phyloP scores from a whole-genome alignment of 2,329 filamentous ascomycete genomes.

The Fusarium falciforme region DNA sequence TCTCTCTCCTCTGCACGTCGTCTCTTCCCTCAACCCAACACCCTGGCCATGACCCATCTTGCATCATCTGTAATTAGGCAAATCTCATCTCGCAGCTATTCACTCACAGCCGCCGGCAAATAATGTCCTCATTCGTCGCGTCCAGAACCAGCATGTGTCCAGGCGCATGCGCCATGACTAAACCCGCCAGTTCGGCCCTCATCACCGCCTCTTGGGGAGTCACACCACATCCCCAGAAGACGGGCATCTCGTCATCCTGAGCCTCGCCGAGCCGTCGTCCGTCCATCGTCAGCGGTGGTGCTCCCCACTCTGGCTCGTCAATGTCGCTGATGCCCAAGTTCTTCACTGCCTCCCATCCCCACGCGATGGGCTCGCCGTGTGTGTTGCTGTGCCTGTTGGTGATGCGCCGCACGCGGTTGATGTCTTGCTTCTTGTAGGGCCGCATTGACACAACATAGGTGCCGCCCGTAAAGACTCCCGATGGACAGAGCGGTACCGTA shows the following conservation, averaged over 20 bases:
- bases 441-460: conserved; percentile 74
- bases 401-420: conserved; percentile 65
- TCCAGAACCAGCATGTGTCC: conserved; percentile 73
- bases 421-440: conserved; percentile 61
- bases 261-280: conserved; percentile 51
- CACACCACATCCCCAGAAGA: conserved; percentile 75
- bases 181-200: conserved; percentile 63
- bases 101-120: neutral
- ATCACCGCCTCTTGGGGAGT: conserved; percentile 74
- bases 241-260: conserved; percentile 56
- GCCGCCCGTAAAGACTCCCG: conserved; percentile 66
- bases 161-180: conserved; percentile 70
- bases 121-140: conserved; percentile 54
- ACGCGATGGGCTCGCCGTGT: conserved; percentile 73
- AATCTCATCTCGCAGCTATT: neutral
- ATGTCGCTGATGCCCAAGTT: conserved; percentile 67
- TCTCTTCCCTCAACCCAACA: neutral
- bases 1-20: neutral
- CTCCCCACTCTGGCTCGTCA: conserved; percentile 67
- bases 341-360: conserved; percentile 69
- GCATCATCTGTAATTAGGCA: neutral
- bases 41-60: neutral
- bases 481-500: conserved; percentile 63
- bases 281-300: conserved; percentile 55
- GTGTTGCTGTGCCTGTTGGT: conserved; percentile 66